A percentile compares a stretch with the other conserved stretches of the same genome.
Conservation (phyloP, 2,329 filamentous ascomycete genomes). For the Xylaria sp. region DNA sequence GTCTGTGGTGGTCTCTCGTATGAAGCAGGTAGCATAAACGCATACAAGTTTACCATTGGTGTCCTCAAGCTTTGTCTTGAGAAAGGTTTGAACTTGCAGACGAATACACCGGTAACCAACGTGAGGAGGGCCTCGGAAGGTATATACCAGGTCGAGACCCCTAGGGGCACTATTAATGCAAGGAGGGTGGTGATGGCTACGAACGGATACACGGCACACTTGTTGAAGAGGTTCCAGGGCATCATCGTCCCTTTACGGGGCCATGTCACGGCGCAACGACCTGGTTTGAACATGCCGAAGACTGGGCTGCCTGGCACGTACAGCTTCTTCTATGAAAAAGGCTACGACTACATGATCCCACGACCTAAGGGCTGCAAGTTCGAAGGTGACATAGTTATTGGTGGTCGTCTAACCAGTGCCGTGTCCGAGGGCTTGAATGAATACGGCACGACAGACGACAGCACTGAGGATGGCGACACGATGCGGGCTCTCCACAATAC, state of each 20-base stretch:
- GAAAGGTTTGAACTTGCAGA: slow-evolving; percentile 62
- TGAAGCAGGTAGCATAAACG: slow-evolving; percentile 54
- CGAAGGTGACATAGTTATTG: slow-evolving; percentile 67
- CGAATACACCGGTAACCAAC: slow-evolving; percentile 57
- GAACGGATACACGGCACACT: slow-evolving; percentile 61
- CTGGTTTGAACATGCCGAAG: slow-evolving; percentile 50
- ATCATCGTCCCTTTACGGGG: slow-evolving; percentile 61
- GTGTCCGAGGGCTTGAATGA: slow-evolving; percentile 56
- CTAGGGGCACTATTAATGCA: slow-evolving; percentile 54
- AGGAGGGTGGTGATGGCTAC: slow-evolving; percentile 61
- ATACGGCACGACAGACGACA: slow-evolving; percentile 68
- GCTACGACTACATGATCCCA: slow-evolving; percentile 75
- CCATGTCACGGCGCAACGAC: slow-evolving; percentile 58
- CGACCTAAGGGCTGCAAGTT: slow-evolving; percentile 57
- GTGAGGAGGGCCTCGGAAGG: slow-evolving; percentile 37
- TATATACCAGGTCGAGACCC: slow-evolving; percentile 55
- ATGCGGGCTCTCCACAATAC: slow-evolving; percentile 57
- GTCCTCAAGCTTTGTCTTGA: slow-evolving; percentile 57
- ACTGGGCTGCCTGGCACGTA: slow-evolving; percentile 62
- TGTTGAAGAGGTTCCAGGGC: slow-evolving; percentile 57
- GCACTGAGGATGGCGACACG: slow-evolving; percentile 59
- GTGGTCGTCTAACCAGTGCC: slow-evolving; percentile 63
- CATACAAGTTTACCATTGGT: slow-evolving; percentile 54
- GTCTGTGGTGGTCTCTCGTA: slow-evolving; percentile 61
- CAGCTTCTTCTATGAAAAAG: slow-evolving; percentile 67